Evolutionary conservation across 2,329 filamentous ascomycete genomes (phyloP).

Genomic region (Pestalotiopsis sp.): DNA sequence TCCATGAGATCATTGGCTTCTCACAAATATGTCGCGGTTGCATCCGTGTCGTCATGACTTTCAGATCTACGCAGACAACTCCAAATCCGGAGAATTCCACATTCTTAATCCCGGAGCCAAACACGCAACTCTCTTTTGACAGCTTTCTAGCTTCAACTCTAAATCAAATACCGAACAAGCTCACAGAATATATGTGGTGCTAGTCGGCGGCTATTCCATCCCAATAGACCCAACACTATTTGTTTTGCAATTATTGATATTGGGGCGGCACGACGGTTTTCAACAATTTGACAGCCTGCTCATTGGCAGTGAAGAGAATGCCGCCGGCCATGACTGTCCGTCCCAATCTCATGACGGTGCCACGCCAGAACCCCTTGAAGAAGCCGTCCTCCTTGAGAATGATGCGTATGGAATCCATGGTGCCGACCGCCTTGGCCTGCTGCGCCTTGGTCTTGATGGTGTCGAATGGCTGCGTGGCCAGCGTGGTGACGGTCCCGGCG

Average conservation of each 20-base stretch:
- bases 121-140: not conserved
- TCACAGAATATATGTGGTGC: not conserved
- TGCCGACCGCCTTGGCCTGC: slow-evolving; percentile 56
- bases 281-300: slow-evolving; percentile 32
- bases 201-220: not conserved
- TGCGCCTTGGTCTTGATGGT: slow-evolving; percentile 65
- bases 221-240: not conserved
- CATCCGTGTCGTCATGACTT: not conserved
- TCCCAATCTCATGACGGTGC: slow-evolving; percentile 66
- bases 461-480: slow-evolving; percentile 63
- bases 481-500: slow-evolving; percentile 41
- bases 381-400: slow-evolving; percentile 60
- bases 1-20: not conserved
- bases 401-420: slow-evolving; percentile 54
- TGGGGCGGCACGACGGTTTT: slow-evolving; percentile 18
- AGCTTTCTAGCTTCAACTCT: not conserved
- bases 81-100: not conserved
- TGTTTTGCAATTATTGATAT: not conserved
- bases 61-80: not conserved
- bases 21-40: not conserved
- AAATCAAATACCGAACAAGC: not conserved
- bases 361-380: slow-evolving; percentile 61
- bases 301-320: slow-evolving; percentile 36
- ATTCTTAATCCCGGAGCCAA: not conserved
- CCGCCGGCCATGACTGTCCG: slow-evolving; percentile 53